Percentiles rank a stretch among this genome's conserved stretches.
Evolutionary conservation across 306 rosid genomes (phyloP).

Genomic region (Gillenia trifoliata): DNA sequence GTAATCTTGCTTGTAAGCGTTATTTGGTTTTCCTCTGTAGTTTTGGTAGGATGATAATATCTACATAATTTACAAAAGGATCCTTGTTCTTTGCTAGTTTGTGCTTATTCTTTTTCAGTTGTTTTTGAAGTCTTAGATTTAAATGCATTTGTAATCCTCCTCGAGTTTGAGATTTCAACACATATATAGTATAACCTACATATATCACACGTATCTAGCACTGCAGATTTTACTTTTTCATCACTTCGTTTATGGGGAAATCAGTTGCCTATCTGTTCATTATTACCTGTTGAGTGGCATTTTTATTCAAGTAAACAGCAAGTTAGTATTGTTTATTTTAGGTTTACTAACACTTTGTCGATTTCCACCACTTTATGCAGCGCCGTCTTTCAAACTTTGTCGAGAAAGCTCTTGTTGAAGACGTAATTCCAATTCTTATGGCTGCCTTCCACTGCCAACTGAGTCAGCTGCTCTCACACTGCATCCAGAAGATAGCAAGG

Average conservation of each 20-base stretch:
- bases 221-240: neutral
- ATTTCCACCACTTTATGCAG: slow-evolving; percentile 40
- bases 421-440: slow-evolving; percentile 63
- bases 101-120: neutral
- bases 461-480: slow-evolving; percentile 47
- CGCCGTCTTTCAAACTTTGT: slow-evolving; percentile 69
- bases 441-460: slow-evolving; percentile 64
- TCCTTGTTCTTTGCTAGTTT: neutral
- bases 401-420: slow-evolving; percentile 86
- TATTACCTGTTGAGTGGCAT: neutral
- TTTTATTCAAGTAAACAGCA: neutral
- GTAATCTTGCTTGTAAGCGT: neutral
- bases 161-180: too few relatives aligned
- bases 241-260: neutral
- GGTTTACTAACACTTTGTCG: neutral
- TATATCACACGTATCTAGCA: neutral
- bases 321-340: neutral
- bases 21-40: neutral
- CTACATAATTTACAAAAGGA: neutral
- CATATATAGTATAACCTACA: neutral
- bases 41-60: neutral
- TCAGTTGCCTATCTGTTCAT: neutral
- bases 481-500: slow-evolving; percentile 66
- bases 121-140: neutral
- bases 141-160: neutral